Evolutionary conservation across 2,329 filamentous ascomycete genomes (phyloP).

Genomic region (Phyllosticta citribraziliensis): DNA sequence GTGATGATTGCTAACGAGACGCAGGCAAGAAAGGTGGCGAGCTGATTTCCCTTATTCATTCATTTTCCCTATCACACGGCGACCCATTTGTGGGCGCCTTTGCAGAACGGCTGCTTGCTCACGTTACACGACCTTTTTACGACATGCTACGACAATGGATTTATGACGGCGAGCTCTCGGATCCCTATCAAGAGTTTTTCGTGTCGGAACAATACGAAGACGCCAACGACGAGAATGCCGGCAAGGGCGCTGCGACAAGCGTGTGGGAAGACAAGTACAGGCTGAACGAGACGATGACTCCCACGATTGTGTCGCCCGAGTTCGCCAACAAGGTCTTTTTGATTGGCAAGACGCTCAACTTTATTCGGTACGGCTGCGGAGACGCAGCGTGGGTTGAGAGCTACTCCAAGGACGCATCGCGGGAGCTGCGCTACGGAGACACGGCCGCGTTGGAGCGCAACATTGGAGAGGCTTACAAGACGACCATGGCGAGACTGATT

Average conservation of each 20-base stretch:
- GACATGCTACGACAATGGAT: slow-evolving; percentile 95
- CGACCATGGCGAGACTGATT: slow-evolving; percentile 91
- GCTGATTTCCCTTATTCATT: slow-evolving; percentile 86
- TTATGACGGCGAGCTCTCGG: slow-evolving; percentile 94
- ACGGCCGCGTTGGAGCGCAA: slow-evolving; percentile 83
- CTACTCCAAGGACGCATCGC: slow-evolving; percentile 87
- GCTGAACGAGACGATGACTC: slow-evolving; percentile 74
- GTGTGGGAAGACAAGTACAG: slow-evolving; percentile 99
- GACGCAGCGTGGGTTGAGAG: slow-evolving; percentile 93
- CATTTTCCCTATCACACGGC: slow-evolving; percentile 85
- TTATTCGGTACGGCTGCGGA: slow-evolving; percentile 89
- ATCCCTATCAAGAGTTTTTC: slow-evolving; percentile 93
- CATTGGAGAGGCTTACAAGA: slow-evolving; percentile 96
- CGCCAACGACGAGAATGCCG: slow-evolving; percentile 29
- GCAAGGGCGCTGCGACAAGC: slow-evolving; percentile 59
- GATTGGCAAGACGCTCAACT: slow-evolving; percentile 96
- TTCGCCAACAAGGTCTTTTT: slow-evolving; percentile 95
- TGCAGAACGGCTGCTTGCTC: slow-evolving; percentile 75
- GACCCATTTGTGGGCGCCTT: slow-evolving; percentile 92
- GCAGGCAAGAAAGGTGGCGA: slow-evolving; percentile 70
- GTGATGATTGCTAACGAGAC: slow-evolving; percentile 2
- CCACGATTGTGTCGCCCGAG: slow-evolving; percentile 83
- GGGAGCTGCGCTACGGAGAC: slow-evolving; percentile 85
- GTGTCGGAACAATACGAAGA: slow-evolving; percentile 68
- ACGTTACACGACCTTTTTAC: slow-evolving; percentile 91